Base-by-base conservation (phyloP, 2,329 filamentous ascomycete genomes). In the Mycosphaerella sp. region DNA sequence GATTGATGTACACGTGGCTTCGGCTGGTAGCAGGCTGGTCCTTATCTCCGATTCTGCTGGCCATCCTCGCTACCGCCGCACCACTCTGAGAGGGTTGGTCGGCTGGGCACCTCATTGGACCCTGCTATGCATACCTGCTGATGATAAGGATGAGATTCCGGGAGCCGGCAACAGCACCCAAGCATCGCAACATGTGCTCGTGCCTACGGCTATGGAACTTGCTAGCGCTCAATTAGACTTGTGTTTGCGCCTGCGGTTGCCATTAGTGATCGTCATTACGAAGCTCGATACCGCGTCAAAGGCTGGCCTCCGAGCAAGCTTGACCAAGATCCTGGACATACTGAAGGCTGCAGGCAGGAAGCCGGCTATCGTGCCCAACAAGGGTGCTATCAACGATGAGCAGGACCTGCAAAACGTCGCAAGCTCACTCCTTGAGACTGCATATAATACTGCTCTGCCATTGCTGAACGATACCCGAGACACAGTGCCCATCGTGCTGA, bases 21-120 rank as follows among this genome's bases (percentile, higher is more conserved):
- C 88, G 0, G 81, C 84, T 54, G 71, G 77, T 52, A 87, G 85
- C 2, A 83, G 90, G 16, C 71, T 98, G 3, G 88, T 93, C 4
- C 90, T 96, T 59, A 75, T 97, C 6, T 88, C 89, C 0, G 93
- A 98, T 69, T 94, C 91, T 41, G 91, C 91, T 13, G 93, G 93
- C 0, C 87, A 95, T 58, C 85, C 90, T 34, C 82, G 89, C 40
- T 98, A 93, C 68, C 81, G 89, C 42, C 84, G 93, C 50, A 97
- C 91, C 5, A 91, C 89, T 2, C 75, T 97, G 47, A 81, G 91
- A 53, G 89, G 90, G 0, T 75, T 98, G n/a, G 79, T 98, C 57
- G 93, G 90, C 41, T 97, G 93, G 90, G 87, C 87, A 34, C 93
- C 93, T 7, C 89, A 97, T 66, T 98, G 93, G 85, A 89, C 87